These are phyloP conservation scores for Endoconidiophora laricicola DNA, from an alignment of 2,329 filamentous ascomycete species.

Conservation along the genomic window DNA sequence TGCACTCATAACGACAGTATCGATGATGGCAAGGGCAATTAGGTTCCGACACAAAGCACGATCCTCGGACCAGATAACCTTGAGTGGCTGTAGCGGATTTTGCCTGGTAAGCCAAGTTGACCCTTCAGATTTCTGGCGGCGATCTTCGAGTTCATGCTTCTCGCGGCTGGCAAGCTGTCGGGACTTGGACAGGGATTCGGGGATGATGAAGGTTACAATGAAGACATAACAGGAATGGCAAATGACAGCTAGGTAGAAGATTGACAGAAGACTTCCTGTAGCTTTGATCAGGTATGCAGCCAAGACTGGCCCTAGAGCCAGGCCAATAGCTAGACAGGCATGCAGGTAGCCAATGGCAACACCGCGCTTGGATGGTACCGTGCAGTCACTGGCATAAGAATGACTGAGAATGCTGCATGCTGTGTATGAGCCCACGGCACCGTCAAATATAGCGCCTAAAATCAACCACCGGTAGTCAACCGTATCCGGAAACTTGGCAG, in stretches of 20 bases:
- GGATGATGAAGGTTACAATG: slow-evolving; percentile 54
- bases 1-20: slow-evolving; percentile 66
- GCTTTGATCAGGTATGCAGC: slow-evolving; percentile 64
- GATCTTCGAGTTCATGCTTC: slow-evolving; percentile 35
- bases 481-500: slow-evolving; percentile 55
- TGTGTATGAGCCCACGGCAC: slow-evolving; percentile 76
- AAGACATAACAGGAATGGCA: slow-evolving; percentile 60
- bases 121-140: slow-evolving; percentile 16
- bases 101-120: slow-evolving; percentile 23
- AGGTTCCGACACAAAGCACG: slow-evolving; percentile 58
- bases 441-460: slow-evolving; percentile 61
- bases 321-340: slow-evolving; percentile 73
- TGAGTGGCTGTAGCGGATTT: slow-evolving; percentile 63
- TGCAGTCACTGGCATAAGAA: slow-evolving; percentile 83
- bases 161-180: slow-evolving; percentile 55
- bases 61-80: slow-evolving; percentile 30
- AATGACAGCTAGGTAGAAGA: slow-evolving; percentile 67
- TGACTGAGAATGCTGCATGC: slow-evolving; percentile 59
- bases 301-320: slow-evolving; percentile 70
- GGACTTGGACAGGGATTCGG: slow-evolving; percentile 66
- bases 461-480: slow-evolving; percentile 68
- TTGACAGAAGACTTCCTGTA: slow-evolving; percentile 57
- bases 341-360: slow-evolving; percentile 83
- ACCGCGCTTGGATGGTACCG: slow-evolving; percentile 58
- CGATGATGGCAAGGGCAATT: slow-evolving; percentile 61